Evolutionary conservation across 139 green algal species (phyloP), one percentile per base, ranked within the genome.

Genomic region (Asterochloris erici): DNA sequence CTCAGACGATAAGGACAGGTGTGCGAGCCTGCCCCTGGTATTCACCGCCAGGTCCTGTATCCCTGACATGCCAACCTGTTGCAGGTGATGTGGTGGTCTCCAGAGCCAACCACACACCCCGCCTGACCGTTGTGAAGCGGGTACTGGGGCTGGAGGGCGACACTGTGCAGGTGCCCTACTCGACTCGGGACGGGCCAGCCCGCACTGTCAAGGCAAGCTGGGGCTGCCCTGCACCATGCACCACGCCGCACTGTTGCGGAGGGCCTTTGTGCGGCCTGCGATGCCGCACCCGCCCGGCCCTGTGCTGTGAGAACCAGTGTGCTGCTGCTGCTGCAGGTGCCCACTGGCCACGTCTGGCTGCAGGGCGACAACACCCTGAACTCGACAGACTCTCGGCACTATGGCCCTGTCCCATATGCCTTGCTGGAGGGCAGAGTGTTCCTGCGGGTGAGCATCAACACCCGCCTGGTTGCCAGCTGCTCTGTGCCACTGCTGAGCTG

Each of bases 321-420:
- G 71, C 12, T 28, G 15, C 29, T 79, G 47, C 15, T 28, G 6
- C 24, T 82, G 74, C 73, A 87, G 81, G 87, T 97, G 24, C 93
- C 93, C 0, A 63, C 82, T 19, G 93, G 93, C 10, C 92, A 96
- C 84, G 90, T 97, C 9, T 93, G 90, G 90, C 82, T 93, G 63
- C 93, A 96, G 74, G 93, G 93, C 0, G 93, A 97, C 85, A 97
- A 97, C 84, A 74, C 84, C 6, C 27, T 83, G 63, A 96, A 96
- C 70, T 95, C 90, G 0, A 93, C 90, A 0, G 93, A 97, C 78
- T 94, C 88, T 14, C 79, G 93, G n/a, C 79, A 93, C 69, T 97
- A 96, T 84, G 93, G 93, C 0, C 87, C 93, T 17, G 93, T 97
- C 15, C 93, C 93, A 0, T 88, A 90, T 24, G 88, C 87, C 4